phyloP scores from a whole-genome alignment of 257 asterid genomes.

The Forsythia suspensa region DNA sequence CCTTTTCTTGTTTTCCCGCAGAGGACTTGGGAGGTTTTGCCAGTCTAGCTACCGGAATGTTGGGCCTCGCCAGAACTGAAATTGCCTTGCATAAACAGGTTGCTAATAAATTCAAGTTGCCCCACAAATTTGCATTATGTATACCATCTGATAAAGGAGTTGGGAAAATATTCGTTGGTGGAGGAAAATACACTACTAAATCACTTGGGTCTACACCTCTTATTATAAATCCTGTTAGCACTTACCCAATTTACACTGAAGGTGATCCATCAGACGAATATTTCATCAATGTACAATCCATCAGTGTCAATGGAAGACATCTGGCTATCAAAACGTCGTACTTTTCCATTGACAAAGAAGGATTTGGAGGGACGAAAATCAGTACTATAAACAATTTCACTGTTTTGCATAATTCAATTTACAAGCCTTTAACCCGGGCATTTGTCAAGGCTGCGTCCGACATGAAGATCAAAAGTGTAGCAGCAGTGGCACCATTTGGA shows the following conservation, averaged over 20 bases:
- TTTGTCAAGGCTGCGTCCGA: slow-evolving; percentile 38
- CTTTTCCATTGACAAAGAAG: slow-evolving; percentile 29
- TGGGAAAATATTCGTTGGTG: slow-evolving; percentile 34
- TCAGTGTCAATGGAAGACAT: slow-evolving; percentile 29
- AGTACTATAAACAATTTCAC: slow-evolving; percentile 49
- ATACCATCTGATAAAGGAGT: slow-evolving; percentile 25
- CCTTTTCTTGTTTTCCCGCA: slow-evolving; percentile 1
- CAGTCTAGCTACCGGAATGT: slow-evolving; percentile 28
- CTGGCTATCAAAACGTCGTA: slow-evolving; percentile 34
- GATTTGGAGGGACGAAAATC: slow-evolving; percentile 64
- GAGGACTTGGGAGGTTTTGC: slow-evolving; percentile 30
- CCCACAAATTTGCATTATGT: slow-evolving; percentile 37
- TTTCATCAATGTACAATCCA: slow-evolving; percentile 41
- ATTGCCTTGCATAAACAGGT: slow-evolving; percentile 38
- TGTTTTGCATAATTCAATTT: slow-evolving; percentile 34
- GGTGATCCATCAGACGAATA: slow-evolving; percentile 51
- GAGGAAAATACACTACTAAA: background rate
- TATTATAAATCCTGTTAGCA: slow-evolving; percentile 38
- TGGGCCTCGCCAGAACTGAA: slow-evolving; percentile 27
- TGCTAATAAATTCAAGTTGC: slow-evolving; percentile 4
- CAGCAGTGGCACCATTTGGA: slow-evolving; percentile 46
- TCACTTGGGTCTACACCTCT: slow-evolving; percentile 30
- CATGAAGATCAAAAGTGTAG: slow-evolving; percentile 39
- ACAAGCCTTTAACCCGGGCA: slow-evolving; percentile 42
- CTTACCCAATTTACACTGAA: background rate